Evolutionary conservation across 2,329 filamentous ascomycete species (phyloP).

Genomic region (Microsporum ferrugineum): DNA sequence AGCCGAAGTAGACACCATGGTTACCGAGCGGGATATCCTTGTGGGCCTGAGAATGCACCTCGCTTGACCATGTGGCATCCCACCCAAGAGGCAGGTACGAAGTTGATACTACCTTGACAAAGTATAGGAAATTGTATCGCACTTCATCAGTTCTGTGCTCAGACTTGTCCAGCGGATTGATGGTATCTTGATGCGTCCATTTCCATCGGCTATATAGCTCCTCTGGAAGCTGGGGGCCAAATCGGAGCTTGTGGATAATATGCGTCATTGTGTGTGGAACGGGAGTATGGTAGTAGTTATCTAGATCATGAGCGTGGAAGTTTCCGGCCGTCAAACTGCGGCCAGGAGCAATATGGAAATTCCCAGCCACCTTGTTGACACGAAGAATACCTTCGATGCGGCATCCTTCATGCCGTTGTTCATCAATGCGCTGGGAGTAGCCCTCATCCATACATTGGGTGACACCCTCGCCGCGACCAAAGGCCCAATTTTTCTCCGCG

Average conservation of each 20-base stretch:
- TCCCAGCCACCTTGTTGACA: slow-evolving; percentile 97
- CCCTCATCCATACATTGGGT: slow-evolving; percentile 94
- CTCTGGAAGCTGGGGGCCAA: slow-evolving; percentile 81
- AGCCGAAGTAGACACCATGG: slow-evolving; percentile 53
- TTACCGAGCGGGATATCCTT: slow-evolving; percentile 54
- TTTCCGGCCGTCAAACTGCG: slow-evolving; percentile 93
- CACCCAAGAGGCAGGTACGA: slow-evolving; percentile 88
- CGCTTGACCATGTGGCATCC: slow-evolving; percentile 48
- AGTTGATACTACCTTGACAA: slow-evolving; percentile 94
- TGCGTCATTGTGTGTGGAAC: slow-evolving; percentile 79
- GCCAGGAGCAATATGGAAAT: slow-evolving; percentile 95
- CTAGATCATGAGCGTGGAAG: slow-evolving; percentile 94
- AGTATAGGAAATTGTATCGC: slow-evolving; percentile 97
- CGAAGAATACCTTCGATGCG: slow-evolving; percentile 82
- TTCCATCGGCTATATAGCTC: slow-evolving; percentile 49
- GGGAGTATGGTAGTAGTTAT: slow-evolving; percentile 77
- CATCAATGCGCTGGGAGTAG: slow-evolving; percentile 77
- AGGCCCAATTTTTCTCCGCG: slow-evolving; percentile 79
- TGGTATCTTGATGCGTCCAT: slow-evolving; percentile 79
- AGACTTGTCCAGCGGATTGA: slow-evolving; percentile 75
- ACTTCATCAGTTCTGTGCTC: slow-evolving; percentile 67
- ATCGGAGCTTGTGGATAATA: slow-evolving; percentile 75
- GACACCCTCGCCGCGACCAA: slow-evolving; percentile 80
- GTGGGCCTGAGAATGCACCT: slow-evolving; percentile 31
- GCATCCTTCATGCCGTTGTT: slow-evolving; percentile 83